Evolutionary conservation across 1,284 basidiomycete genomes (phyloP), one percentile per base, ranked within the genome.

Genomic region (Cutaneotrichosporon arboriforme): DNA sequence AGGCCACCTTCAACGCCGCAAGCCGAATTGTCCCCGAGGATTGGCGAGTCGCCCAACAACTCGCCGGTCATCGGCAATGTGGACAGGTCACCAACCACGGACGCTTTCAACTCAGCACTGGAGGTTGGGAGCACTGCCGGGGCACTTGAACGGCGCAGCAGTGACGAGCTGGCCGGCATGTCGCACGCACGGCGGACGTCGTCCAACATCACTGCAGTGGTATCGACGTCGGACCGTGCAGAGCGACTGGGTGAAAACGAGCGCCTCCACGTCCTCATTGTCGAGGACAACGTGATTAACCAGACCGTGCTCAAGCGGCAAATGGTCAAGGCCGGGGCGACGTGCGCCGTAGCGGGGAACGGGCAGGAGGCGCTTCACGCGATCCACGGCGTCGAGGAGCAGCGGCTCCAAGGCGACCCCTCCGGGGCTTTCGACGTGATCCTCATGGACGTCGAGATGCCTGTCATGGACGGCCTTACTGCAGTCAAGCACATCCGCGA

Each of bases 271-370:
- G 46, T 62, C 15, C 54, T 65, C 13, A 54, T 63, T 10, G 60
- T 65, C 20, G 63, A 63, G 46, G 75, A 77, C 55, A 76, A 76
- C 48, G 51, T 68, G n/a, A 73, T 77, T 62, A 74, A 73, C 43
- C 72, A 71, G 51, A 70, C 67, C 14, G 66, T 76, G 8, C 59
- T 76, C 4, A 58, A 60, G 41, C 65, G 72, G 0, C 73, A 75
- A 48, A 59, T 77, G n/a, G 54, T 57, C 17, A 68, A 66, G 46
- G 63, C 65, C 1, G 67, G 67, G 2, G 56, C 67, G 26, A 58
- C 52, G 13, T 66, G 64, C 20, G 60, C 63, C 34, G 58, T 69
- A 18, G 73, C 73, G 1, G 63, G 65, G 41, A 63, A 75, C 55
- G 75, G 74, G 2, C 60, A 64, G 8, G 68, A 75, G 50, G 74